Percentiles rank a stretch among this genome's conserved stretches.
Evolutionary conservation across 176 grass and related monocot species (phyloP).

Genomic region (Aegilops longissima): DNA sequence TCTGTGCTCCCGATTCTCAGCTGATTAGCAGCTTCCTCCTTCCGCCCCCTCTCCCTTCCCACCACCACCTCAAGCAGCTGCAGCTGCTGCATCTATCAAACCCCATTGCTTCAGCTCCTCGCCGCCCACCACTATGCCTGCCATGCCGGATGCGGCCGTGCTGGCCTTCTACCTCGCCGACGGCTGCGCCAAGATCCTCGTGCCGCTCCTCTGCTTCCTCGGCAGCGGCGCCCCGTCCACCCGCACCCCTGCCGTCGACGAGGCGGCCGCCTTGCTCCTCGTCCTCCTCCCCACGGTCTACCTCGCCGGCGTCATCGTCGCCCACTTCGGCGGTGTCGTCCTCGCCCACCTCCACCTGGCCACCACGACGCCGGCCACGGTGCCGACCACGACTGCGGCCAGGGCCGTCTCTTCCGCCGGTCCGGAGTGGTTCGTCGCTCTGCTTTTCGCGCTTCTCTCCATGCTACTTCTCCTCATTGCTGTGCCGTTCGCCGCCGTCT

Average conservation of each 20-base stretch:
- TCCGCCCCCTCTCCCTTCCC: too few relatives aligned
- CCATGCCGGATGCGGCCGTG: neutral
- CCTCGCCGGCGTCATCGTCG: neutral
- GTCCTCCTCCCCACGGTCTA: neutral
- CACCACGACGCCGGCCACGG: too few relatives aligned
- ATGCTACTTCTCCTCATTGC: too few relatives aligned
- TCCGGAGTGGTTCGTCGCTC: too few relatives aligned
- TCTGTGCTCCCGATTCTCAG: too few relatives aligned
- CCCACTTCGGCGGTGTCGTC: too few relatives aligned
- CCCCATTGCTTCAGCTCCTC: neutral
- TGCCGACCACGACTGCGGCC: too few relatives aligned
- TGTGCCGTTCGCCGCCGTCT: too few relatives aligned
- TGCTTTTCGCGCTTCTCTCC: too few relatives aligned
- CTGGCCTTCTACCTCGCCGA: too few relatives aligned
- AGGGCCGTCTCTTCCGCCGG: too few relatives aligned
- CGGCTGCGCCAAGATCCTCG: neutral
- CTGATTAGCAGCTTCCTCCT: neutral
- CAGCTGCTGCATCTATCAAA: neutral
- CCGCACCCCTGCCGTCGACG: neutral
- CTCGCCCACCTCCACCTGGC: too few relatives aligned
- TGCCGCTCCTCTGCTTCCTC: neutral
- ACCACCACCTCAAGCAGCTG: neutral
- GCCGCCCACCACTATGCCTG: neutral
- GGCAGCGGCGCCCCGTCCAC: neutral
- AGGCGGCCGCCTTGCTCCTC: neutral